Base-by-base conservation (phyloP, 2,329 filamentous ascomycete species). In the Aspergillus fischeri region DNA sequence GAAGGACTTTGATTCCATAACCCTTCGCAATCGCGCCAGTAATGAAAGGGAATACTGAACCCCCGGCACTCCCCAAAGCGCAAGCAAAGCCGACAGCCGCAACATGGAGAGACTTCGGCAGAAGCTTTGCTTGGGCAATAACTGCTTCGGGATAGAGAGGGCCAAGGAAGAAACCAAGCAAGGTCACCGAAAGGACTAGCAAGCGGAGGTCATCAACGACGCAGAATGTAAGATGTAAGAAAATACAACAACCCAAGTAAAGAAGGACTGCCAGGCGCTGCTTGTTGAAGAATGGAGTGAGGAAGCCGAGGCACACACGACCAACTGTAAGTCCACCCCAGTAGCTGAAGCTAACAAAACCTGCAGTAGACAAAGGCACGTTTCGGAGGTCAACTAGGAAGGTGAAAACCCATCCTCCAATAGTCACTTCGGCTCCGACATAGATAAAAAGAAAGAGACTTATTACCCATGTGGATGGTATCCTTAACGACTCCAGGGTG, bases 291-390 rank as follows among this genome's bases (percentile, higher is more conserved):
- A 81, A 77, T 6, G 85, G 84, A 2, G 90, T 92, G 3, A 91
- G 76, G 64, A 92, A 92, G 0, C 88, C 88, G 14, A 94, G 75
- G 0, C 85, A 70, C 6, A 92, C 78, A 2, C 90, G 79, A 0
- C 90, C 90, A 0, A 90, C 69, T 0, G 90, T 91, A 62, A 92
- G 79, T 0, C 90, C 90, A 35, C 89, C 81, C 91, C 91, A 94
- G 76, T 92, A 93, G 0, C 87, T 85, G 0, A 88, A 91, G 1
- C 84, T 86, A 0, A 83, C 84, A 72, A 92, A 82, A 2, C 89
- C 89, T 20, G 86, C 84, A 6, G 84, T 79, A 66, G 91, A 91
- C 0, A 83, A 75, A 25, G 78, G 80, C 3, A 84, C 87, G 28
- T 85, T 71, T 14, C 90, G 81, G 10, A 89, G 85, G 21, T 81